Percentiles rank a stretch among this genome's conserved stretches.
These are phyloP conservation scores for Akanthomyces lecanii DNA, from an alignment of 2,329 filamentous ascomycete genomes.

Conservation along the genomic window DNA sequence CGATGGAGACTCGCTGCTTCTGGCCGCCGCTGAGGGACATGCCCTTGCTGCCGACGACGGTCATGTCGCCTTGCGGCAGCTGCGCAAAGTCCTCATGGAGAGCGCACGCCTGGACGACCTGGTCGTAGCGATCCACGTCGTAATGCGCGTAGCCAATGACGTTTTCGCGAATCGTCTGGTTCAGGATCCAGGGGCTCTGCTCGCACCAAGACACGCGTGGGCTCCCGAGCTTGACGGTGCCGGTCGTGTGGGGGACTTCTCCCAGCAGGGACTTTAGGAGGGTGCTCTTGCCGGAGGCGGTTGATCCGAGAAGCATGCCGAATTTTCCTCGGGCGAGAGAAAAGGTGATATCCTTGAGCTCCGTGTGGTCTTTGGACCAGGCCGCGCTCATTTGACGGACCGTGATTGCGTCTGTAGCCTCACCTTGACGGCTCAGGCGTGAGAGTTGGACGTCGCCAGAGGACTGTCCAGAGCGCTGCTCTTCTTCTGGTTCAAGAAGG, in stretches of 20 bases:
- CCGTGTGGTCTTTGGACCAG: conserved; percentile 29
- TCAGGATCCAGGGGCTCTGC: conserved; percentile 34
- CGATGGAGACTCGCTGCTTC: conserved; percentile 23
- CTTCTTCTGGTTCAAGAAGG: background rate
- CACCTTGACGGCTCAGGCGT: background rate
- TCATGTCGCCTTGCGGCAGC: conserved; percentile 28
- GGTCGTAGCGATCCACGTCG: conserved; percentile 24
- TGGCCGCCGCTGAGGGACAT: conserved; percentile 32
- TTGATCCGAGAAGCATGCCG: conserved; percentile 39
- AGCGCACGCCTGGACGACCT: conserved; percentile 25
- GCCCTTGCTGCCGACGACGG: conserved; percentile 29
- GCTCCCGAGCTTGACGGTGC: conserved; percentile 20
- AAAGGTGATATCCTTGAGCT: conserved; percentile 32
- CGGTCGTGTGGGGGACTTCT: conserved; percentile 25
- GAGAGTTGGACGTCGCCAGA: background rate
- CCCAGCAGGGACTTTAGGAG: conserved; percentile 36
- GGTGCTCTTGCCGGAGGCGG: conserved; percentile 29
- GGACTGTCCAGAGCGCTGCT: background rate
- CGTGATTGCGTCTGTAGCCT: background rate
- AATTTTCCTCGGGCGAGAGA: conserved; percentile 29
- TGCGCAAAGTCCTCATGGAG: conserved; percentile 22
- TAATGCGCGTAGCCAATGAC: conserved; percentile 29
- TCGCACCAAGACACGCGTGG: conserved; percentile 29
- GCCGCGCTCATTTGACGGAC: conserved; percentile 30
- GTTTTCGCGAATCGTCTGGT: conserved; percentile 33